Percentiles rank a stretch among this genome's conserved stretches.
These are phyloP conservation scores for Domatiomyces globalis DNA, from an alignment of 2,329 filamentous ascomycete genomes.

Conservation along the genomic window DNA sequence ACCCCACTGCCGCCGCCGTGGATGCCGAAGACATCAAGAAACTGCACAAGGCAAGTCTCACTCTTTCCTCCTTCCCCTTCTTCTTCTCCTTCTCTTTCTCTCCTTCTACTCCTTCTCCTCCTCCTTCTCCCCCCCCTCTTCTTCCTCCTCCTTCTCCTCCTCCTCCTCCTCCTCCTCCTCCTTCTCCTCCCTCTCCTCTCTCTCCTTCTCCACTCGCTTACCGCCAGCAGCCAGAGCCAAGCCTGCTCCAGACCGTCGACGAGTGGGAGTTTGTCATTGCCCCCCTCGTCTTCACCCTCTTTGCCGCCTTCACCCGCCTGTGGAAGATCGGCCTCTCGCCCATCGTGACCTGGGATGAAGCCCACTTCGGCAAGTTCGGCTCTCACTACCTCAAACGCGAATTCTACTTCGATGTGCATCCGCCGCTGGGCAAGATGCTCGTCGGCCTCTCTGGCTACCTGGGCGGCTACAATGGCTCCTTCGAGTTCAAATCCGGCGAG, in stretches of 20 bases:
- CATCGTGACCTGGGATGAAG: constrained; percentile 65
- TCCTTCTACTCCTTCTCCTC: neutral
- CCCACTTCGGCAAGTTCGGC: constrained; percentile 72
- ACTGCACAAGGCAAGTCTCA: constrained; percentile 23
- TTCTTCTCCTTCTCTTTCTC: too few species aligned
- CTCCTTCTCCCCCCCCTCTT: neutral
- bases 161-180: too few species aligned
- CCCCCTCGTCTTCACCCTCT: constrained; percentile 48
- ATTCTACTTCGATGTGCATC: constrained; percentile 97
- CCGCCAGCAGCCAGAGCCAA: constrained; percentile 21
- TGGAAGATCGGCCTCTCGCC: constrained; percentile 54
- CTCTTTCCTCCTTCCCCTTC: neutral
- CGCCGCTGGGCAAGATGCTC: constrained; percentile 94
- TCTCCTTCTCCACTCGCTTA: neutral
- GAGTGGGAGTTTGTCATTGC: constrained; percentile 49
- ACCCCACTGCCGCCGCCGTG: constrained; percentile 13
- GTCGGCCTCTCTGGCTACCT: constrained; percentile 92
- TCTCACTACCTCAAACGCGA: constrained; percentile 98
- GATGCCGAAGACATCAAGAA: constrained; percentile 25
- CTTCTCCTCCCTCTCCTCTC: too few species aligned
- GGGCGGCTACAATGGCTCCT: constrained; percentile 95
- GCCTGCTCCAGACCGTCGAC: constrained; percentile 31
- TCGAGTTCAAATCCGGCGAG: constrained; percentile 98
- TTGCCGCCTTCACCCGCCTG: constrained; percentile 53
- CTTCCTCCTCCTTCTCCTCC: too few species aligned